Base-by-base conservation (phyloP, 2,329 filamentous ascomycete genomes). In the Neofusicoccum kwambonambiense region DNA sequence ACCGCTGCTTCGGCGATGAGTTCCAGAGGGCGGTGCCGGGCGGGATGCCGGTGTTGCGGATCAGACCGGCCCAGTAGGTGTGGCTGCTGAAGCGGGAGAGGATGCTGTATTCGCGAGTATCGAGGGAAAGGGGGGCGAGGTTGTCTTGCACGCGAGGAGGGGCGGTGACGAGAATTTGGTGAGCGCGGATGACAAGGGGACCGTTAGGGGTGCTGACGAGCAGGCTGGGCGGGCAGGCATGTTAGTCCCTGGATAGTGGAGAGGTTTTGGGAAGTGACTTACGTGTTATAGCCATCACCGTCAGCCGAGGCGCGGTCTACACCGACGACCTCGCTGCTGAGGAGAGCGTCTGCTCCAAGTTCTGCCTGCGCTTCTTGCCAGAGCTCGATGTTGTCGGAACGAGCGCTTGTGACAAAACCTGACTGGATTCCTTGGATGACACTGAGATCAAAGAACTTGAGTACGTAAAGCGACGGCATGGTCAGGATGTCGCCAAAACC, bases 401-500 rank as follows among this genome's bases (percentile, higher is more conserved):
- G 47, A n/a, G 47, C 47, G 27, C 22, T 51, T 13, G 47, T 51
- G 11, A 51, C 11, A 22, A 51, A 51, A 13, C 22, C 27, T 5
- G 47, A 13, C 42, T 45, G 31, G n/a, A 60, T 60, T 9, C 22
- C 47, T 4, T 51, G 22, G 8, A 51, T 8, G 27, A 34, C 27
- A n/a, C 22, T n/a, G 9, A 65, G 57, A 31, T 68, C 47, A 8
- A 51, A 51, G 47, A n/a, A 70, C 66, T 82, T 80, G 67, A 84
- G 75, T 12, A 83, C 75, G 67, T 82, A 82, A 5, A 85, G 62
- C 0, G 80, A 80, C 17, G 79, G 76, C 13, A 75, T 67, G 4
- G 75, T 73, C 4, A 81, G 71, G 44, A 83, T 73, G 66, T 84
- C 78, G 12, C 79, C 79, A 2, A 82, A 68, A 3, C 82, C 83